Evolutionary conservation across 331 rosid genomes (phyloP), one percentile per base, ranked within the genome.

Genomic region (Phaseolus coccineus): DNA sequence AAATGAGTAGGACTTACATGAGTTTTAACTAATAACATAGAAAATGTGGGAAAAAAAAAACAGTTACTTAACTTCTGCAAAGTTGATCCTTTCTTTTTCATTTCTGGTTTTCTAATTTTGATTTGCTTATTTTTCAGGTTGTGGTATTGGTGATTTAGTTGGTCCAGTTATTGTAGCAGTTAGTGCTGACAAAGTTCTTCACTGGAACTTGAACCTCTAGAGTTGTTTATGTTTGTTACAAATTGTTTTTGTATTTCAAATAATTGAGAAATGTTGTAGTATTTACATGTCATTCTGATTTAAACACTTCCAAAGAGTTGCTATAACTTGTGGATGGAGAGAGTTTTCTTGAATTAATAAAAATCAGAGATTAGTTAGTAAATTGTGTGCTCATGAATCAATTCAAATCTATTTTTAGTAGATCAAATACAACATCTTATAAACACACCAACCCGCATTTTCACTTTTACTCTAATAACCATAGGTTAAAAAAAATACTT

Each of bases 121-220:
- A 56, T 37, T 59, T 74, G 19, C 40, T 5, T 15, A 6, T 39
- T 74, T 81, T 62, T 57, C 91, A 95, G 99, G 99, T 76, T 88
- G 98, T 62, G 56, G 15, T 19, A 25, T 46, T 59, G 89, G 89
- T 47, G 89, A 86, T 83, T 61, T 83, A 47, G 82, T 75, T 42
- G 89, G 89, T 52, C 89, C 85, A 0, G 57, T 77, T 72, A 72
- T 86, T 59, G 83, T 86, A 37, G 81, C 81, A 44, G 46, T 73
- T 31, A n/a, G 50, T 67, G 81, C 76, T 35, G 74, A 77, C 55
- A 77, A 28, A 33, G 0, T 35, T 52, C 50, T 86, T 25, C 61
- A 58, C 8, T 51, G 37, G 62, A 72, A 65, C 5, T 65, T 46
- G 62, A 72, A 83, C 25, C 50, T 76, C 9, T 83, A 79, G 59